These are phyloP conservation scores for Cercophora sp. DNA, from an alignment of 495 filamentous ascomycete genomes.

Conservation along the genomic window DNA sequence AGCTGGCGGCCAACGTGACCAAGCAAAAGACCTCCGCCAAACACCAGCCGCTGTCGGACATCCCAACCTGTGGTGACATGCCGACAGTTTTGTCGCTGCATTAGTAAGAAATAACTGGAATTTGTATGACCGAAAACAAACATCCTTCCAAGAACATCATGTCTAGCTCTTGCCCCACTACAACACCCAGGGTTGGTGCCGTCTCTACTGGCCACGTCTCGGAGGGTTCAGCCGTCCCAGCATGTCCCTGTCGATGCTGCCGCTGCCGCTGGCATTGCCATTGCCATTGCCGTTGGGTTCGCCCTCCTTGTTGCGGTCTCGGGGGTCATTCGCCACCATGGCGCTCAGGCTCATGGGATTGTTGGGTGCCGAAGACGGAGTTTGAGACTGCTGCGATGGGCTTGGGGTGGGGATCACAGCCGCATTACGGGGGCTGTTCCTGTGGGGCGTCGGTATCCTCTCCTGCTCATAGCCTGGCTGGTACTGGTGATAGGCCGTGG, in stretches of 20 bases:
- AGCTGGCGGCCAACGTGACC: too few relatives aligned
- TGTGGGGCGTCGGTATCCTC: constrained; percentile 20
- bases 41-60: too few relatives aligned
- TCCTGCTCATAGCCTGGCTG: constrained; percentile 24
- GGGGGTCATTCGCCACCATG: constrained; percentile 29
- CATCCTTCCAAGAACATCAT: too few relatives aligned
- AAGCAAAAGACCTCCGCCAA: too few relatives aligned
- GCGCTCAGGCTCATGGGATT: constrained; percentile 44
- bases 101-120: too few relatives aligned
- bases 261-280: constrained; percentile 6
- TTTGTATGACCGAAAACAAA: too few relatives aligned
- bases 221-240: constrained; percentile 30
- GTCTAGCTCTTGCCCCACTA: too few relatives aligned
- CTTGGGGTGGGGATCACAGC: background rate
- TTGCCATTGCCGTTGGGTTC: constrained; percentile 1
- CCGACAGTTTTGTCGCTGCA: too few relatives aligned
- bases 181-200: too few relatives aligned
- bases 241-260: constrained; percentile 44
- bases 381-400: constrained; percentile 2
- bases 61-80: too few relatives aligned
- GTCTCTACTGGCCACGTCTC: too few relatives aligned
- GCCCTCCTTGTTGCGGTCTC: constrained; percentile 12
- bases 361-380: background rate
- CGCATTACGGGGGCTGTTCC: constrained; percentile 24
- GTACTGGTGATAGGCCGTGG: constrained; percentile 27